phyloP scores from a whole-genome alignment of 1,139 yeast species.

The Zhuliangozyma parablackwelliae region DNA sequence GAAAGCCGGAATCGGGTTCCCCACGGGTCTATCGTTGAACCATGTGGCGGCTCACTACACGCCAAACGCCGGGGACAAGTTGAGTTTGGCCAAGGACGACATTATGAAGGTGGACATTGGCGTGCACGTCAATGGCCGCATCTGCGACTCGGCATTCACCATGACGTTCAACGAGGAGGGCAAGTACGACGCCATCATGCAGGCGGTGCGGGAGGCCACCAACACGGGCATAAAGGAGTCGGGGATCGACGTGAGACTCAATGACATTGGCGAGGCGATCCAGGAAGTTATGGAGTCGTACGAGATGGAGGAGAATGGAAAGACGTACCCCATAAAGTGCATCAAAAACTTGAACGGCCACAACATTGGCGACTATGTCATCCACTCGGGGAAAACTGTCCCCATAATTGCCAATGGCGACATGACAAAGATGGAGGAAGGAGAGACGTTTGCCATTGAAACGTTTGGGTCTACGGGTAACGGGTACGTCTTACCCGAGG shows the following conservation, averaged over 20 bases:
- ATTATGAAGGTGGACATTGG: constrained; percentile 98
- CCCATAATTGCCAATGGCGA: constrained; percentile 95
- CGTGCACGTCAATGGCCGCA: constrained; percentile 93
- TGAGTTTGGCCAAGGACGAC: constrained; percentile 75
- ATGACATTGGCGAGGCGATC: constrained; percentile 92
- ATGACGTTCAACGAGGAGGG: constrained; percentile 67
- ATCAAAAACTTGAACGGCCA: constrained; percentile 94
- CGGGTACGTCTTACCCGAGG: constrained; percentile 80
- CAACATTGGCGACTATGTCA: constrained; percentile 74
- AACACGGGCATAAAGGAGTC: constrained; percentile 89
- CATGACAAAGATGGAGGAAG: constrained; percentile 97
- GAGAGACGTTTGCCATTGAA: constrained; percentile 96
- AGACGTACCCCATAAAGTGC: constrained; percentile 77
- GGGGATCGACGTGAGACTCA: constrained; percentile 92
- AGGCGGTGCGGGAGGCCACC: constrained; percentile 90
- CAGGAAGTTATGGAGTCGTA: constrained; percentile 98
- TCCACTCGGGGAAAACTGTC: constrained; percentile 93
- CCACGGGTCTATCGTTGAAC: constrained; percentile 90
- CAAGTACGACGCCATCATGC: constrained; percentile 71
- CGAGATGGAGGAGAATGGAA: constrained; percentile 87
- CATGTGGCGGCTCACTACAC: constrained; percentile 98
- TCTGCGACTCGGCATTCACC: constrained; percentile 94
- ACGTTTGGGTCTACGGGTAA: constrained; percentile 96
- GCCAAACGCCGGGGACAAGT: constrained; percentile 91
- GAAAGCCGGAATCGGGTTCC: constrained; percentile 90